Conservation (phyloP, 768 basidiomycete genomes). For the Suillus clintonianus region DNA sequence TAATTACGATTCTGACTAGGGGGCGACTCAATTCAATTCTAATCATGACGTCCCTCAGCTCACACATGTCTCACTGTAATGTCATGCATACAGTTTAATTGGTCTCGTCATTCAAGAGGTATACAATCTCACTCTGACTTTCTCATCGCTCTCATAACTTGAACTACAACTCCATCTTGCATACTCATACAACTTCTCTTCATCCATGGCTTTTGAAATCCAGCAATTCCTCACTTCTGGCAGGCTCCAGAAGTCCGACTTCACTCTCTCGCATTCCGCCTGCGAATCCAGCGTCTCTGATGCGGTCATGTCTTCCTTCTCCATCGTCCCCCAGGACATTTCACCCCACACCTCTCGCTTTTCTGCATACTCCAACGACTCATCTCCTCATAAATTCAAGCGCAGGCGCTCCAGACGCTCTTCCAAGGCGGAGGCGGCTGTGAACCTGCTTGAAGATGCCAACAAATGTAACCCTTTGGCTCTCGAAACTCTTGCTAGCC, state of each 20-base stretch:
- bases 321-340: not conserved
- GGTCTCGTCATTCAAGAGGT: not conserved
- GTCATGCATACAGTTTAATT: not conserved
- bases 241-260: not conserved
- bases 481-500: not conserved
- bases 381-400: not conserved
- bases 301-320: not conserved
- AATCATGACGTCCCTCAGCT: not conserved
- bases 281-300: not conserved
- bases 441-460: not conserved
- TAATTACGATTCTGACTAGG: not conserved
- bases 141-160: not conserved
- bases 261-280: not conserved
- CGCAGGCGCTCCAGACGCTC: not conserved
- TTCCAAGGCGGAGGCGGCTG: too few relatives aligned
- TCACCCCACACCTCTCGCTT: not conserved
- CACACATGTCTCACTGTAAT: conserved; percentile 1
- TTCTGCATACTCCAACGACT: not conserved
- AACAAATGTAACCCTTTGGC: not conserved
- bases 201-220: not conserved
- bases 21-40: not conserved
- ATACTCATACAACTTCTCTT: not conserved
- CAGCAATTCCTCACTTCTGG: not conserved
- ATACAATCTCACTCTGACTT: not conserved
- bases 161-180: not conserved